phyloP scores from a whole-genome alignment of 2,329 filamentous ascomycete species.

The Pyricularia grisea region DNA sequence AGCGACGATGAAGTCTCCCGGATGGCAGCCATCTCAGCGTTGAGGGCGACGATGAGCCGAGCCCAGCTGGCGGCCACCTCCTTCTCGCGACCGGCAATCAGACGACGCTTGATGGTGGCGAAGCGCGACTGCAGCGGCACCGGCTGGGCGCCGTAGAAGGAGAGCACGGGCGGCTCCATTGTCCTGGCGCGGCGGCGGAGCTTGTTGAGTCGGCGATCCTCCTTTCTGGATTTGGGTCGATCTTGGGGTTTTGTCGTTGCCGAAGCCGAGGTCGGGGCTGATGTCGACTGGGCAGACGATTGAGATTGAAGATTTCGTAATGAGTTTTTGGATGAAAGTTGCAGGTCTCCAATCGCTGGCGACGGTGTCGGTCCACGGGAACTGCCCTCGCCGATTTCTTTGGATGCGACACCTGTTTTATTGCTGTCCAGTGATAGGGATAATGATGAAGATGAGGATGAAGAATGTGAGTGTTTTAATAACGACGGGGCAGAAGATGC shows the following conservation, averaged over 20 bases:
- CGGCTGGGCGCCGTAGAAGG: conserved; percentile 47
- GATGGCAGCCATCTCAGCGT: conserved; percentile 30
- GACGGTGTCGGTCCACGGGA: background rate
- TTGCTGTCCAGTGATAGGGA: background rate
- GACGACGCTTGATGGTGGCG: conserved; percentile 43
- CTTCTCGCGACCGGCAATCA: conserved; percentile 44
- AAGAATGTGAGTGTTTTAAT: background rate
- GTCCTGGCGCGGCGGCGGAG: conserved; percentile 9
- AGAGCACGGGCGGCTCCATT: conserved; percentile 42
- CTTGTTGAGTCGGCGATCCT: conserved; percentile 7
- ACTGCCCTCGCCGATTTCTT: background rate
- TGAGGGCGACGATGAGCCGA: conserved; percentile 41
- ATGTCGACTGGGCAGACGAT: background rate
- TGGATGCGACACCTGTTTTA: background rate
- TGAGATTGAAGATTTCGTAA: background rate
- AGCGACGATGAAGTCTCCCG: conserved; percentile 29
- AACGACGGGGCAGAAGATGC: background rate
- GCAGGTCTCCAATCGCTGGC: background rate
- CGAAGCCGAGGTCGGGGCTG: background rate
- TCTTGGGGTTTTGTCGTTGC: background rate
- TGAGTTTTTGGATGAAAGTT: background rate
- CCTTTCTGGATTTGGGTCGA: background rate
- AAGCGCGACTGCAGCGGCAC: conserved; percentile 51
- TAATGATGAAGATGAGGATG: background rate
- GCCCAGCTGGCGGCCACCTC: conserved; percentile 45